Conservation (phyloP, 768 basidiomycete species). For the Boletus huronensis region DNA sequence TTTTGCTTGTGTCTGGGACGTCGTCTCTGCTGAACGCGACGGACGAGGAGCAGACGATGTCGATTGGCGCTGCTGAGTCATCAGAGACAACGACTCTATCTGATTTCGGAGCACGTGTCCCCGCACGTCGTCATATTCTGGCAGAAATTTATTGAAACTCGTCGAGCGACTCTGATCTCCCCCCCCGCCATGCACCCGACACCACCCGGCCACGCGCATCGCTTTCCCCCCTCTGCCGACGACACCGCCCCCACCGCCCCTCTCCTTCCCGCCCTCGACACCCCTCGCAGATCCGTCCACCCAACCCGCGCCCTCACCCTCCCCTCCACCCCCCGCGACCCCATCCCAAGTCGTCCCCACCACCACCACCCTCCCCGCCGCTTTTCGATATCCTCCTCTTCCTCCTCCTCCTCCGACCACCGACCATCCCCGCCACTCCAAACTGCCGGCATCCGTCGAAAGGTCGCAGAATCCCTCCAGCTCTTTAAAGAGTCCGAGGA, state of each 20-base stretch:
- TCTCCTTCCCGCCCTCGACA: conserved; percentile 32
- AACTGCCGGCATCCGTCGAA: conserved; percentile 61
- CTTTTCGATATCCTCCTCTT: conserved; percentile 26
- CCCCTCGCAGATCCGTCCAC: conserved; percentile 23
- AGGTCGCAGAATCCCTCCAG: conserved; percentile 78
- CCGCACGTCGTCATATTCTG: conserved; percentile 33
- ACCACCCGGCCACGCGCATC: not conserved
- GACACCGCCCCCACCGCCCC: conserved; percentile 1
- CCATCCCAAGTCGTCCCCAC: conserved; percentile 10
- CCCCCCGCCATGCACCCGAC: not conserved
- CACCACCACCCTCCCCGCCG: conserved; percentile 35
- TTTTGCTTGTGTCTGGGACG: not conserved
- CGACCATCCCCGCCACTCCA: conserved; percentile 8
- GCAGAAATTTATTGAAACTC: conserved; percentile 11
- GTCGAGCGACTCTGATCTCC: not conserved
- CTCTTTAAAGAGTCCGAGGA: conserved; percentile 74
- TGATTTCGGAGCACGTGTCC: conserved; percentile 33
- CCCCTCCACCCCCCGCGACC: conserved; percentile 30
- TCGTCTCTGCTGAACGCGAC: conserved; percentile 14
- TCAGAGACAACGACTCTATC: conserved; percentile 16
- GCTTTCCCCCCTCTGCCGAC: not conserved
- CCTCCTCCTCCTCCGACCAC: conserved; percentile 14
- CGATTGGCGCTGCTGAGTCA: conserved; percentile 29
- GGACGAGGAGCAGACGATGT: conserved; percentile 2
- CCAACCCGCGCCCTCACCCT: conserved; percentile 31